These are phyloP conservation scores for Ustilaginoidea virens DNA, from an alignment of 2,329 filamentous ascomycete genomes.

Conservation along the genomic window DNA sequence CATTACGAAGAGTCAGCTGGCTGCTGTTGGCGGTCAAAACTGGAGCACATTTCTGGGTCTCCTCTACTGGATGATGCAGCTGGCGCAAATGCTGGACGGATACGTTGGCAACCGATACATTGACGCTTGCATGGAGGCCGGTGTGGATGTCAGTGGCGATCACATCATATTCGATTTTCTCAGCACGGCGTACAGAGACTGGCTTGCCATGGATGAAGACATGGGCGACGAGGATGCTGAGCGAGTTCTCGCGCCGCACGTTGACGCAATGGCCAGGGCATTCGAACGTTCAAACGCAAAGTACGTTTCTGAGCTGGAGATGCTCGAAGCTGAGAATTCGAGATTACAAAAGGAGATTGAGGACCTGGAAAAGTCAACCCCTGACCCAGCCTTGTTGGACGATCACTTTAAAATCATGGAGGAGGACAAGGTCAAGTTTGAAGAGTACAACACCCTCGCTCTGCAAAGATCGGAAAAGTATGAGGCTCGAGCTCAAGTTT, in stretches of 20 bases:
- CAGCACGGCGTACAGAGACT: constrained; percentile 79
- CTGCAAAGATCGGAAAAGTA: constrained; percentile 81
- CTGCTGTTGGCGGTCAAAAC: constrained; percentile 89
- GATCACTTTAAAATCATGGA: constrained; percentile 87
- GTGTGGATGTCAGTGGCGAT: constrained; percentile 76
- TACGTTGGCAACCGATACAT: constrained; percentile 71
- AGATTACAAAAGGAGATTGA: constrained; percentile 73
- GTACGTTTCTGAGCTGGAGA: constrained; percentile 69
- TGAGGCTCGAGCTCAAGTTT: constrained; percentile 59
- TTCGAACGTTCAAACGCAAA: constrained; percentile 77
- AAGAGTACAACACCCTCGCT: constrained; percentile 80
- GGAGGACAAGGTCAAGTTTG: constrained; percentile 88
- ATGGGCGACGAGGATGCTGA: constrained; percentile 74
- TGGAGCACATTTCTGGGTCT: constrained; percentile 91
- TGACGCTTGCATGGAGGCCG: constrained; percentile 75
- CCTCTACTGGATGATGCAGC: constrained; percentile 98
- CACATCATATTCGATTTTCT: constrained; percentile 91
- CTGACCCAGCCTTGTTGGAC: constrained; percentile 70
- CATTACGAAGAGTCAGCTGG: constrained; percentile 91
- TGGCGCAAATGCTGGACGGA: constrained; percentile 83
- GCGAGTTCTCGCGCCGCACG: constrained; percentile 63
- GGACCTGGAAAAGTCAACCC: constrained; percentile 73
- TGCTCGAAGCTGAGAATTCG: constrained; percentile 75
- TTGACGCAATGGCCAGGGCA: constrained; percentile 72
- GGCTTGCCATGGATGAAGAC: constrained; percentile 85